phyloP scores from a whole-genome alignment of 495 filamentous ascomycete species.

The Penicillium ochrochloron region DNA sequence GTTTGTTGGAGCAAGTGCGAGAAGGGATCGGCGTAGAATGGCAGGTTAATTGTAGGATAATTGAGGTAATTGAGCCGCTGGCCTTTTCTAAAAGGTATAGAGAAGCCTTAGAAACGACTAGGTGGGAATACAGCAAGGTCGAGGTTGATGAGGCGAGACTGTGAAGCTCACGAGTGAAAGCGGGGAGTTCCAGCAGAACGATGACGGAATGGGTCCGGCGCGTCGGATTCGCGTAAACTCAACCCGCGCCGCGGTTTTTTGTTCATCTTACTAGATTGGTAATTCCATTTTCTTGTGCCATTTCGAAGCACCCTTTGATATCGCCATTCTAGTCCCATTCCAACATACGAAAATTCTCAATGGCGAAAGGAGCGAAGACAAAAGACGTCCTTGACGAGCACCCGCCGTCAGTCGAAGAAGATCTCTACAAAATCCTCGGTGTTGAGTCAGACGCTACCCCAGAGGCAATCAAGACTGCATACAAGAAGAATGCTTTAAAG shows the following conservation, averaged over 20 bases:
- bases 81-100: not conserved
- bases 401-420: conserved; percentile 58
- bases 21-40: not conserved
- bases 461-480: conserved; percentile 90
- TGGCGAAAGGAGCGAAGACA: conserved; percentile 28
- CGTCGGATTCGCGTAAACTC: conserved; percentile 32
- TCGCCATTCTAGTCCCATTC: not conserved
- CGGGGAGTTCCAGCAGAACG: conserved; percentile 30
- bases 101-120: not conserved
- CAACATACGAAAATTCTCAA: conserved; percentile 1
- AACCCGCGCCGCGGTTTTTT: conserved; percentile 8
- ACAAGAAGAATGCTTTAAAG: conserved; percentile 83
- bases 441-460: conserved; percentile 71
- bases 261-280: not conserved
- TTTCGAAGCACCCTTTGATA: not conserved
- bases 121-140: not conserved
- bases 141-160: conserved; percentile 5
- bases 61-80: no score
- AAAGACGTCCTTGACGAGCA: conserved; percentile 27
- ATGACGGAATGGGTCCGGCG: conserved; percentile 32
- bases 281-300: not conserved
- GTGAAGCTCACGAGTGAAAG: conserved; percentile 15
- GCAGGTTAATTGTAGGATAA: not conserved
- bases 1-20: not conserved
- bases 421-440: conserved; percentile 90